Evolutionary conservation across 177 flowering plant genomes (phyloP).

Genomic region (Vitis hybrid): DNA sequence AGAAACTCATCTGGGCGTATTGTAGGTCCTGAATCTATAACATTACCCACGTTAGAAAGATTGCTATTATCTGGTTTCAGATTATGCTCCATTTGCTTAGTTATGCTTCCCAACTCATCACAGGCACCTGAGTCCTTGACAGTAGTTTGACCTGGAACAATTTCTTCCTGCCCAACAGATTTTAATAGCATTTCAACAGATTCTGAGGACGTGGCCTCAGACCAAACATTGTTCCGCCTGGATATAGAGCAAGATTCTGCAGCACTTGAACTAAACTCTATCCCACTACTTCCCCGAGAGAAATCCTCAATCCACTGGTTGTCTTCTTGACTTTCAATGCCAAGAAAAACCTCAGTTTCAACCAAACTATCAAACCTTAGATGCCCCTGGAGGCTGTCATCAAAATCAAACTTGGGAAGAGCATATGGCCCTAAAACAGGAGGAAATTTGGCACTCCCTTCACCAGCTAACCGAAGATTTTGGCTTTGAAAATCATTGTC

Average conservation of each 20-base stretch:
- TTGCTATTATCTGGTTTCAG: constrained; percentile 29
- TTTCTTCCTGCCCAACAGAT: constrained; percentile 92
- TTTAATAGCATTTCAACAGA: constrained; percentile 97
- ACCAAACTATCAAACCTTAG: constrained; percentile 64
- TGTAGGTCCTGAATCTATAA: constrained; percentile 23
- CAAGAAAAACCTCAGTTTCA: constrained; percentile 68
- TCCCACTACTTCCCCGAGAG: constrained; percentile 67
- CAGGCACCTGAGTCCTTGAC: constrained; percentile 46
- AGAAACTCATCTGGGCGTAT: constrained; percentile 26
- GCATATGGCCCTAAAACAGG: constrained; percentile 69
- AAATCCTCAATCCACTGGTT: constrained; percentile 91
- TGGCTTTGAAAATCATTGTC: constrained; percentile 83
- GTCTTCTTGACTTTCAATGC: constrained; percentile 72
- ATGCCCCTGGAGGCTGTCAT: constrained; percentile 70
- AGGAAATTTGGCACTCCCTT: constrained; percentile 67
- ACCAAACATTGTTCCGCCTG: constrained; percentile 90
- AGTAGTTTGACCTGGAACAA: constrained; percentile 40
- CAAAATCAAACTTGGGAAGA: constrained; percentile 93
- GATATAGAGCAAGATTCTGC: constrained; percentile 78
- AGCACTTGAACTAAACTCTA: constrained; percentile 69
- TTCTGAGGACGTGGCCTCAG: constrained; percentile 95
- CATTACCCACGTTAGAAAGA: constrained; percentile 27
- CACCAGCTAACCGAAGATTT: constrained; percentile 74
- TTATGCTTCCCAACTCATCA: constrained; percentile 43
- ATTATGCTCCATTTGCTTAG: constrained; percentile 46